Evolutionary conservation across 208 protist species (phyloP).

Genomic region (Acanthamoeba castellanii): DNA sequence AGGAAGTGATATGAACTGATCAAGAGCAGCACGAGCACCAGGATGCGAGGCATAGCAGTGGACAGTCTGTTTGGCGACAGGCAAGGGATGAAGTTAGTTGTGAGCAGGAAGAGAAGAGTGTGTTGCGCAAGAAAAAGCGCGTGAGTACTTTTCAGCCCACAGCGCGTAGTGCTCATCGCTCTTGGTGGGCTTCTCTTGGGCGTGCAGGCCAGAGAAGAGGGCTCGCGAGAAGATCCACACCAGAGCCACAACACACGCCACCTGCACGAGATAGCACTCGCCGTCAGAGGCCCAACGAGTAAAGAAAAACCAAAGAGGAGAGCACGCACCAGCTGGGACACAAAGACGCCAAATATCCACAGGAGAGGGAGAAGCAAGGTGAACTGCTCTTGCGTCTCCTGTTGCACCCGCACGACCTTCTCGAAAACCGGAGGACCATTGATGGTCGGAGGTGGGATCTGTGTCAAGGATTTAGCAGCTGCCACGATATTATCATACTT

Average conservation of each 20-base stretch:
- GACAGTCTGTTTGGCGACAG: neutral
- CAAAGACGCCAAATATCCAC: constrained; percentile 43
- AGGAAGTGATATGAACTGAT: constrained; percentile 42
- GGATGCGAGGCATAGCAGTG: constrained; percentile 32
- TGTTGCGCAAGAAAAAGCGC: neutral
- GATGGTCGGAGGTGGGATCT: constrained; percentile 46
- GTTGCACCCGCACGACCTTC: constrained; percentile 43
- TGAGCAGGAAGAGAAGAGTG: neutral
- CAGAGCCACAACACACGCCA: neutral
- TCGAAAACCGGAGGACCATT: constrained; percentile 25
- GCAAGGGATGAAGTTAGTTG: neutral
- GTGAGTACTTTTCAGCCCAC: constrained; percentile 16
- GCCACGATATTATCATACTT: neutral
- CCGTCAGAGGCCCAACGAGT: neutral
- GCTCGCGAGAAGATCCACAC: constrained; percentile 53
- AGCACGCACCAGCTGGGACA: constrained; percentile 30
- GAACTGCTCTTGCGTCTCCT: constrained; percentile 63
- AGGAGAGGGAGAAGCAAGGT: constrained; percentile 40
- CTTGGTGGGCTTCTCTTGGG: constrained; percentile 56
- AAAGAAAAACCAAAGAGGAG: neutral
- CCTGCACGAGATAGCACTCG: neutral
- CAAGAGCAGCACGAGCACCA: constrained; percentile 43
- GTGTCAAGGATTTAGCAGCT: neutral
- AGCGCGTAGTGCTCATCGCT: constrained; percentile 28
- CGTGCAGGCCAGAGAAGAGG: constrained; percentile 48